Evolutionary conservation across 169 alveolate genomes (phyloP).

Genomic region (Plasmodium reichenowi): DNA sequence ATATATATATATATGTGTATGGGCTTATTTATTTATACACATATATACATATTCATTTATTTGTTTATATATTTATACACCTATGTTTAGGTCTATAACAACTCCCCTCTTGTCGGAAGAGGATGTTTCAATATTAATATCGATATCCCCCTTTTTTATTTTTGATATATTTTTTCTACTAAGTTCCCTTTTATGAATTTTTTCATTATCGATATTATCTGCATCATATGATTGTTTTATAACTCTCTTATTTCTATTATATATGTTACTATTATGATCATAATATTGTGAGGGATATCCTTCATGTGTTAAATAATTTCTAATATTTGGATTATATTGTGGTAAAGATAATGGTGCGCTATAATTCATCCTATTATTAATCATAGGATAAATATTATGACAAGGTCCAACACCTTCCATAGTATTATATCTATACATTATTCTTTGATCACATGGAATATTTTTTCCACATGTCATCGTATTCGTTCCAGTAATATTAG

Average conservation of each 20-base stretch:
- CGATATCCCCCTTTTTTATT: slow-evolving; percentile 70
- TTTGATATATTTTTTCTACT: slow-evolving; percentile 53
- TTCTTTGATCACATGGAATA: slow-evolving; percentile 24
- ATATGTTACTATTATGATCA: background rate
- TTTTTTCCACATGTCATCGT: slow-evolving; percentile 41
- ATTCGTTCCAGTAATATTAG: slow-evolving; percentile 69
- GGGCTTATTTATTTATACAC: too few relatives aligned
- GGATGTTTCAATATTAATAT: slow-evolving; percentile 74
- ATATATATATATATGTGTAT: too few relatives aligned
- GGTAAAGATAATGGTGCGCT: slow-evolving; percentile 10
- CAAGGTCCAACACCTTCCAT: slow-evolving; percentile 15
- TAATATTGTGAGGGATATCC: slow-evolving; percentile 17
- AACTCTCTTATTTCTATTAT: slow-evolving; percentile 8
- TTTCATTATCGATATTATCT: slow-evolving; percentile 5
- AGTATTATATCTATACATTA: slow-evolving; percentile 49
- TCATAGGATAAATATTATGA: slow-evolving; percentile 46
- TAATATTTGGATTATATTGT: slow-evolving; percentile 21
- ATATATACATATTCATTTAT: too few relatives aligned
- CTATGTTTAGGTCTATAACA: slow-evolving; percentile 59
- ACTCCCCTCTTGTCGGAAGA: slow-evolving; percentile 53
- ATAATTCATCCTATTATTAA: slow-evolving; percentile 27
- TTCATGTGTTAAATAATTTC: slow-evolving; percentile 11
- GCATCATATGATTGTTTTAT: slow-evolving; percentile 3
- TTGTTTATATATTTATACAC: slow-evolving; percentile 23
- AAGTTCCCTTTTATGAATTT: slow-evolving; percentile 29